These are phyloP conservation scores for Mikania micrantha DNA, from an alignment of 129 eudicot genomes.

Conservation along the genomic window DNA sequence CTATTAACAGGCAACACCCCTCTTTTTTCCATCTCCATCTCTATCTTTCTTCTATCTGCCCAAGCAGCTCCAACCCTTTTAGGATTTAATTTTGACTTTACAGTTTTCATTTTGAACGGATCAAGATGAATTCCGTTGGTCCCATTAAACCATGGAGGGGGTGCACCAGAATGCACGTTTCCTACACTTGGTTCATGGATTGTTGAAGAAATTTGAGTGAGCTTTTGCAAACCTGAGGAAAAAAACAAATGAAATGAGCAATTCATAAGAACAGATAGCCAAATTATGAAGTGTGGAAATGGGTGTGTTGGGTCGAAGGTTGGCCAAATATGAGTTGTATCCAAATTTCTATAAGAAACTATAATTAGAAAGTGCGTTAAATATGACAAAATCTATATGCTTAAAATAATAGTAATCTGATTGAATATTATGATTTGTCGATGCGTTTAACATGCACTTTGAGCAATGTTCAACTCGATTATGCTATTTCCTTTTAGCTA, in stretches of 20 bases:
- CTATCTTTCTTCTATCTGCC: constrained; percentile 91
- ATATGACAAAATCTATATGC: too few species aligned
- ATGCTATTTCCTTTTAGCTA: too few species aligned
- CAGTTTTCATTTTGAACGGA: constrained; percentile 1
- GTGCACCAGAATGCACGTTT: constrained; percentile 93
- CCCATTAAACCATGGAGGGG: constrained; percentile 80
- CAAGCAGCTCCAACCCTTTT: constrained; percentile 98
- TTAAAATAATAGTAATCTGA: too few species aligned
- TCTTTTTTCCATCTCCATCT: constrained; percentile 77
- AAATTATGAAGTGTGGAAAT: too few species aligned
- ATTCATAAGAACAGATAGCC: background rate
- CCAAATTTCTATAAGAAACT: too few species aligned
- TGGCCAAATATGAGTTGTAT: too few species aligned
- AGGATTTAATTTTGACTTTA: constrained; percentile 68
- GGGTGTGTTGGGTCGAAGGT: too few species aligned
- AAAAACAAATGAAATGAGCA: background rate
- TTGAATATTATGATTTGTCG: too few species aligned
- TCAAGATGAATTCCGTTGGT: constrained; percentile 23
- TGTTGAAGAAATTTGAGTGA: constrained; percentile 43
- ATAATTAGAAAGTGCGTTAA: too few species aligned
- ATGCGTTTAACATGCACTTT: too few species aligned
- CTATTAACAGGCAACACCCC: constrained; percentile 44
- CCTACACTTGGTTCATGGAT: constrained; percentile 30
- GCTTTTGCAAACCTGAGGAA: constrained; percentile 41
- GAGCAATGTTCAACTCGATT: too few species aligned